These are phyloP conservation scores for Gossypium trilobum DNA, from an alignment of 441 rosid genomes.

Conservation along the genomic window DNA sequence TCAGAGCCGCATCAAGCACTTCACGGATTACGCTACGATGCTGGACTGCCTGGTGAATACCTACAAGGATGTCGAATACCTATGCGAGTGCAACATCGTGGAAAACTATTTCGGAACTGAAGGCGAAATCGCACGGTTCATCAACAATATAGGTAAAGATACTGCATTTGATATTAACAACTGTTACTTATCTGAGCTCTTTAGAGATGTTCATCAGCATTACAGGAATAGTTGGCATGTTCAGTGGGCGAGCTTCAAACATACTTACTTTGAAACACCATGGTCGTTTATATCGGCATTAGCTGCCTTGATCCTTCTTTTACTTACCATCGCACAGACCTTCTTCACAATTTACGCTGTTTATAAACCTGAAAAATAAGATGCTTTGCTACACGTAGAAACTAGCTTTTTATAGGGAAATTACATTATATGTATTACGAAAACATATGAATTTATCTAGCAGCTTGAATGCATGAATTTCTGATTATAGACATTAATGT, in stretches of 20 bases:
- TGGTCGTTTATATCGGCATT: conserved; percentile 54
- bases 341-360: conserved; percentile 26
- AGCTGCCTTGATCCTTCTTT: conserved; percentile 41
- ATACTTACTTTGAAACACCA: conserved; percentile 47
- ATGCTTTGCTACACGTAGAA: not conserved
- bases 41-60: conserved; percentile 45
- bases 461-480: not conserved
- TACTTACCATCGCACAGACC: conserved; percentile 42
- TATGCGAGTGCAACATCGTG: conserved; percentile 34
- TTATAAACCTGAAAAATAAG: not conserved
- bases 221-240: conserved; percentile 35
- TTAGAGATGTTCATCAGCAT: conserved; percentile 34
- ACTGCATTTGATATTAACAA: conserved; percentile 35
- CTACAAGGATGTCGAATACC: conserved; percentile 33
- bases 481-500: not conserved
- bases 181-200: conserved; percentile 36
- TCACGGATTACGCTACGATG: conserved; percentile 48
- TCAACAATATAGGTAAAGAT: conserved; percentile 45
- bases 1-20: conserved; percentile 29
- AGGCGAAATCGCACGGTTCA: conserved; percentile 28
- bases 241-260: conserved; percentile 45
- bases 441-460: not conserved
- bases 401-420: not conserved
- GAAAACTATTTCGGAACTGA: conserved; percentile 52
- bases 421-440: not conserved